Evolutionary conservation across 1,284 basidiomycete species (phyloP).

Genomic region (Fomitopsis palustris): DNA sequence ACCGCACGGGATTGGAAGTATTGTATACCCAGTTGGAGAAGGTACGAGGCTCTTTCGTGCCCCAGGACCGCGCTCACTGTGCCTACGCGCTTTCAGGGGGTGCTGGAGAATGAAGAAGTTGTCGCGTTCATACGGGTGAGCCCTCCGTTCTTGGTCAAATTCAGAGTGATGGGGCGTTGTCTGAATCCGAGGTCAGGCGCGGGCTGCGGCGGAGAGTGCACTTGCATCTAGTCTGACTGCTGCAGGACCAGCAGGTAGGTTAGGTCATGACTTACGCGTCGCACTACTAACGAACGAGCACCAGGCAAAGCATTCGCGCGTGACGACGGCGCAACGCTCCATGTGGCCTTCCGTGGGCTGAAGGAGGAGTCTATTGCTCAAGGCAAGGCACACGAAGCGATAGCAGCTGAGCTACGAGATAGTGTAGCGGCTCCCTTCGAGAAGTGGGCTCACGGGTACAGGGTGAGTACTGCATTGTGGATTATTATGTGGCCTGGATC

Average conservation of each 20-base stretch:
- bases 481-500: background rate
- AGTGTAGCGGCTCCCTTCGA: slow-evolving; percentile 74
- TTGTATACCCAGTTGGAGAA: slow-evolving; percentile 77
- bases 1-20: slow-evolving; percentile 76
- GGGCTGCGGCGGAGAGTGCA: slow-evolving; percentile 60
- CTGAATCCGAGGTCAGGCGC: slow-evolving; percentile 42
- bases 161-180: background rate
- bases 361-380: slow-evolving; percentile 66
- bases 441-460: slow-evolving; percentile 67
- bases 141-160: slow-evolving; percentile 2
- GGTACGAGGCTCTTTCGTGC: slow-evolving; percentile 36
- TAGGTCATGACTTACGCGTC: background rate
- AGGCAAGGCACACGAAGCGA: slow-evolving; percentile 60
- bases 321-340: slow-evolving; percentile 77
- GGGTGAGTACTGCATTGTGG: slow-evolving; percentile 37
- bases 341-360: slow-evolving; percentile 75
- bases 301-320: slow-evolving; percentile 63
- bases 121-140: slow-evolving; percentile 77
- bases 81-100: slow-evolving; percentile 44
- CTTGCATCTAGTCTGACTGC: slow-evolving; percentile 56
- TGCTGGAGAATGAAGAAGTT: slow-evolving; percentile 79
- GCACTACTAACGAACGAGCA: slow-evolving; percentile 5
- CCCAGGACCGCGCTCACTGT: slow-evolving; percentile 2
- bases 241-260: slow-evolving; percentile 49
- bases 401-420: slow-evolving; percentile 64